Evolutionary conservation across 177 flowering plant species (phyloP).

Genomic region (Telopea speciosissima): DNA sequence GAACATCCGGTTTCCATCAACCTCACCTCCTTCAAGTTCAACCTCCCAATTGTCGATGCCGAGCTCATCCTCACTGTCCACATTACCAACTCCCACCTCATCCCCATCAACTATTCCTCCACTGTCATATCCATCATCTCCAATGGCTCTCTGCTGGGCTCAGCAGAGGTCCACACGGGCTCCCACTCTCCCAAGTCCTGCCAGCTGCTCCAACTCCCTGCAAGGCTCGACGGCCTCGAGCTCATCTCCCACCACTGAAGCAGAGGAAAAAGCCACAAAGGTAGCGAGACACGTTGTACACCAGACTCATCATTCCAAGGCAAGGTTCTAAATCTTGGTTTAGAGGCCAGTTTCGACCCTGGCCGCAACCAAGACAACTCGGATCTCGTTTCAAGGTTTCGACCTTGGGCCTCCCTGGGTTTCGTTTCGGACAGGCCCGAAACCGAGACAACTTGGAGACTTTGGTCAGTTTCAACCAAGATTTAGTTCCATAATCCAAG

Average conservation of each 20-base stretch:
- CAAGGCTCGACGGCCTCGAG: slow-evolving; percentile 55
- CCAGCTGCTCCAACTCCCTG: slow-evolving; percentile 55
- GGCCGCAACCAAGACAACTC: too few species aligned
- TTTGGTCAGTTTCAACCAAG: too few species aligned
- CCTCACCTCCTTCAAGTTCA: slow-evolving; percentile 31
- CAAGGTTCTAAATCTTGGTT: too few species aligned
- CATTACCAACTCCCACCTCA: slow-evolving; percentile 81
- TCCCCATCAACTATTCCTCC: slow-evolving; percentile 56
- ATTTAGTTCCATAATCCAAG: too few species aligned
- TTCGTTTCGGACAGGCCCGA: too few species aligned
- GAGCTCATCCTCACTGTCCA: slow-evolving; percentile 77
- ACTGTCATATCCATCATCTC: slow-evolving; percentile 74
- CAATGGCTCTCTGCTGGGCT: slow-evolving; percentile 64
- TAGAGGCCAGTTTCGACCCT: too few species aligned
- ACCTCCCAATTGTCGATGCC: slow-evolving; percentile 52
- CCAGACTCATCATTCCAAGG: too few species aligned
- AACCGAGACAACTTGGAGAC: too few species aligned
- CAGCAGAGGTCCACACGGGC: slow-evolving; percentile 64
- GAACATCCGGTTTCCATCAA: slow-evolving; percentile 54
- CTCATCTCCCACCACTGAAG: slow-evolving; percentile 47
- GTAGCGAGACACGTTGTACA: too few species aligned
- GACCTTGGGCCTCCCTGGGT: too few species aligned
- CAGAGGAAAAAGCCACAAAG: too few species aligned
- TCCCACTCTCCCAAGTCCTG: slow-evolving; percentile 61
- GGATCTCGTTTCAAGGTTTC: too few species aligned